phyloP scores from a whole-genome alignment of 495 filamentous ascomycete species.

The Massariosphaeria phaeospora region DNA sequence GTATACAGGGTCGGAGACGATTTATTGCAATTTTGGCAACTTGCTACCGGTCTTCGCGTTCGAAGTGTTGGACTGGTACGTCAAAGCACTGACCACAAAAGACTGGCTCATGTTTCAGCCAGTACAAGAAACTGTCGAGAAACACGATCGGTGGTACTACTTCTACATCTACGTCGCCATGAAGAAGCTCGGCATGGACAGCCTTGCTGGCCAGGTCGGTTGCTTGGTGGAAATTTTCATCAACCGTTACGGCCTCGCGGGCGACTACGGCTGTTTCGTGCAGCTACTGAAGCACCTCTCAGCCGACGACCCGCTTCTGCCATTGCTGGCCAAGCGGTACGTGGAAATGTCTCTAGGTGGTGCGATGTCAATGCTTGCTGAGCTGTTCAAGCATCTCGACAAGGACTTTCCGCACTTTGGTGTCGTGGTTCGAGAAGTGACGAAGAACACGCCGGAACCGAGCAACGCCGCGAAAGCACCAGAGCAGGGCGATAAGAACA shows the following conservation, averaged over 20 bases:
- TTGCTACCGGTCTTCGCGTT: background rate
- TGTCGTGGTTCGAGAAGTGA: background rate
- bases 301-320: background rate
- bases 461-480: no score
- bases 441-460: no score
- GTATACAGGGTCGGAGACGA: background rate
- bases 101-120: background rate
- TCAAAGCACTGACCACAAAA: background rate
- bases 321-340: background rate
- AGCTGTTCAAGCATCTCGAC: background rate
- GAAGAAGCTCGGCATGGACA: background rate
- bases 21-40: background rate
- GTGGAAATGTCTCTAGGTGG: background rate
- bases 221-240: no score
- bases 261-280: background rate
- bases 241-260: background rate
- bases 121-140: background rate
- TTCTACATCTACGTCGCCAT: background rate
- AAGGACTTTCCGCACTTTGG: background rate
- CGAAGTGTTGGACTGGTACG: background rate
- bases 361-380: background rate
- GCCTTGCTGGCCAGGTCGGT: no score
- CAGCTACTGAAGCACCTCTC: background rate
- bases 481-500: no score
- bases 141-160: background rate